Percentiles rank a stretch among this genome's conserved stretches.
These are phyloP conservation scores for Wilhelminamyces savonicus DNA, from an alignment of 805 yeast species.

Conservation along the genomic window DNA sequence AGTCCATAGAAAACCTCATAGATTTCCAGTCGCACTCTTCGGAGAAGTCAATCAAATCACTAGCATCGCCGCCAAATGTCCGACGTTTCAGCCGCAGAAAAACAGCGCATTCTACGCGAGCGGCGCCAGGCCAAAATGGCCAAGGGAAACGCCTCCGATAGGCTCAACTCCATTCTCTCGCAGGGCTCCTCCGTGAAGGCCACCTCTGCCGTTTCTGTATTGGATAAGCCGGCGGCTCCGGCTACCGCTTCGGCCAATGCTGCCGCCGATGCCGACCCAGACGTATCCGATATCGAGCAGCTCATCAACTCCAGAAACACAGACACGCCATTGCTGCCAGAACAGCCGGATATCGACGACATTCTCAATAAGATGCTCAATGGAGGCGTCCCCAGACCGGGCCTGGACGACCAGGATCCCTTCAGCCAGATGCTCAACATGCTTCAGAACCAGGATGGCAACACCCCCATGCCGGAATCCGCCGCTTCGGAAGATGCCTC, in stretches of 20 bases:
- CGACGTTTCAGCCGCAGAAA: slow-evolving; percentile 48
- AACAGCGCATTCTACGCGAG: slow-evolving; percentile 51
- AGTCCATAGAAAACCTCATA: no score
- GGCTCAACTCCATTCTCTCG: slow-evolving; percentile 43
- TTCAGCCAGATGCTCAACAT: slow-evolving; percentile 1
- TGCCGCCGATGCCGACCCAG: neutral
- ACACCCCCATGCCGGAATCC: slow-evolving; percentile 3
- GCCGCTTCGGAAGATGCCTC: slow-evolving; percentile 12
- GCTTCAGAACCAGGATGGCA: slow-evolving; percentile 1
- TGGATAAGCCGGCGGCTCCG: slow-evolving; percentile 15
- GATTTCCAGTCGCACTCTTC: no score
- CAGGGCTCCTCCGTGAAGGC: slow-evolving; percentile 34
- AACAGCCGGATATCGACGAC: slow-evolving; percentile 22
- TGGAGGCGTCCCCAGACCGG: slow-evolving; percentile 6
- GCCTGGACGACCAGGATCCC: no score
- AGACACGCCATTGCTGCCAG: neutral
- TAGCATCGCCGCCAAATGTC: no score
- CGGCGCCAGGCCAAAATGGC: slow-evolving; percentile 60
- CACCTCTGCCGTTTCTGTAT: slow-evolving; percentile 25
- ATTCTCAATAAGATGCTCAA: slow-evolving; percentile 27
- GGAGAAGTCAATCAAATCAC: no score
- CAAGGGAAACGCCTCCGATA: slow-evolving; percentile 46
- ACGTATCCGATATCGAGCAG: neutral
- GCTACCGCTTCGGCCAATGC: slow-evolving; percentile 1
- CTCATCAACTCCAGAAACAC: neutral